phyloP scores from a whole-genome alignment of 345 rosid species.

The Schrenkiella parvula region DNA sequence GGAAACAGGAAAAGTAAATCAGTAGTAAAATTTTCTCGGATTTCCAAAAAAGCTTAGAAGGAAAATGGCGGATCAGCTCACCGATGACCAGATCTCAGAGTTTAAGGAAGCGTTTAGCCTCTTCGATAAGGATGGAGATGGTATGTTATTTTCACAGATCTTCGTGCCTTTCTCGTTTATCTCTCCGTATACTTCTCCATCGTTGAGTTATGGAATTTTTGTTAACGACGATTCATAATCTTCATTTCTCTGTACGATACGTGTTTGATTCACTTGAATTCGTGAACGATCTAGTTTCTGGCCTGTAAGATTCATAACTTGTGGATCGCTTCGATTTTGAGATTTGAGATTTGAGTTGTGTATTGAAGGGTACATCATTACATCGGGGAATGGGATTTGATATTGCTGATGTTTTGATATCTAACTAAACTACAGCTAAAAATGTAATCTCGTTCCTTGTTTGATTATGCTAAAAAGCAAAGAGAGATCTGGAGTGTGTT shows the following conservation, averaged over 20 bases:
- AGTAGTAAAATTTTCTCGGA: background rate
- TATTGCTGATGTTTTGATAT: background rate
- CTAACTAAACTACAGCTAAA: background rate
- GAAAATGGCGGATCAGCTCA: constrained; percentile 50
- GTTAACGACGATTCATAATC: background rate
- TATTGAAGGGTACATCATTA: background rate
- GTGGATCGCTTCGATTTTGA: background rate
- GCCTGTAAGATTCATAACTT: background rate
- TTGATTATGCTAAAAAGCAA: background rate
- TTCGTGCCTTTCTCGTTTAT: background rate
- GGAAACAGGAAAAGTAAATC: background rate
- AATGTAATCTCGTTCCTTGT: background rate
- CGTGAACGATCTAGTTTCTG: constrained; percentile 13
- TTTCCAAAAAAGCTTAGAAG: background rate
- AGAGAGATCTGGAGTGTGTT: background rate
- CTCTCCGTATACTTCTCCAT: background rate
- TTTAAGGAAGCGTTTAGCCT: constrained; percentile 39
- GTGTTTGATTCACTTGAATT: constrained; percentile 6
- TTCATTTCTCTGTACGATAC: background rate
- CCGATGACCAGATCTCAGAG: constrained; percentile 50
- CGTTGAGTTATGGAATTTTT: background rate
- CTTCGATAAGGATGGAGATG: constrained; percentile 58
- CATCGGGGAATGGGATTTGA: background rate
- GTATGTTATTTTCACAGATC: constrained; percentile 31
- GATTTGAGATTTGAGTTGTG: background rate